Evolutionary conservation across 441 rosid species (phyloP), one percentile per base, ranked within the genome.

Genomic region (Monsonia emarginata): DNA sequence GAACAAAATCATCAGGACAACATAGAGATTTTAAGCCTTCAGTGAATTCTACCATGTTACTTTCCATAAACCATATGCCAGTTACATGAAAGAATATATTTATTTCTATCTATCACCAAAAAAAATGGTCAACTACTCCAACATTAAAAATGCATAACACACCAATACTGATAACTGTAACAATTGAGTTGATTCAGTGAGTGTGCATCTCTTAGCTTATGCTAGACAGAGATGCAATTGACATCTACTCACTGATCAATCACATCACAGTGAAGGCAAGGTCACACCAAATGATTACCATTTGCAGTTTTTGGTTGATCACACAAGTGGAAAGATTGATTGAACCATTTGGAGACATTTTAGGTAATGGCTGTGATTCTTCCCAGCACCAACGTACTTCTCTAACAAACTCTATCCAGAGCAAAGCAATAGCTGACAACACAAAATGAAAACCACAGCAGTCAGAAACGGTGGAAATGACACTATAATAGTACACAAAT

Each of bases 381-480:
- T 95, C 99, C 99, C 99, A 95, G 73, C 85, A 91, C 94, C 94
- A 95, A 66, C 96, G 96, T 69, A 89, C 87, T 86, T 95, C 99
- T 65, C 93, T 90, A 76, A 89, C 89, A 76, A 95, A 95, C 78
- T 95, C 99, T 74, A 91, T 72, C 99, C 99, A 94, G 72, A 94
- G 91, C 68, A 77, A 82, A 64, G 99, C 91, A 75, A 94, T 88
- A 69, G 99, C 99, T 94, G 71, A 64, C 66, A 1, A 74, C 38
- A 70, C 40, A 80, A 58, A 60, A 69, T 69, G 57, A 67, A 70
- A 78, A 58, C 24, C 60, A 46, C 22, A 31, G 48, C 24, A 50
- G 69, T 78, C 28, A 69, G 42, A 68, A 72, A 74, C 59, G 61
- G 61, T 65, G 28, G 65, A 66, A 65, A 68, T 11, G 67, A 21